These are phyloP conservation scores for Cylindrotheca closterium DNA, from an alignment of 108 stramenopile genomes.

Conservation along the genomic window DNA sequence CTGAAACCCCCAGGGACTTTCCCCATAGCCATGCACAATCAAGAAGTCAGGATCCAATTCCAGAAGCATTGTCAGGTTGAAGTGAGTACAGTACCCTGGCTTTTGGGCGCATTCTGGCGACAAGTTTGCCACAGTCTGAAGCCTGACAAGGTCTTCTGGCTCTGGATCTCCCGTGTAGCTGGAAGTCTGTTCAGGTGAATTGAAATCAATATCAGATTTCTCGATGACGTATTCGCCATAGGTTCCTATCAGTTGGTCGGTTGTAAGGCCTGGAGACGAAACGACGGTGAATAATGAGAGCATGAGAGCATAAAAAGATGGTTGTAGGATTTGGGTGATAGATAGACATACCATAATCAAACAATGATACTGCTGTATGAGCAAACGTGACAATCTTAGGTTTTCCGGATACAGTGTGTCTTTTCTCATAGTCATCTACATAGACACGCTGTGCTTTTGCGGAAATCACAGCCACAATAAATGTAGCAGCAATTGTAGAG, in stretches of 20 bases:
- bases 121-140: neutral
- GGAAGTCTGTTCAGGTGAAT: neutral
- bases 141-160: conserved; percentile 5
- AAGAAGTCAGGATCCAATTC: conserved; percentile 7
- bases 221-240: conserved; percentile 12
- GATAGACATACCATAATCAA: conserved; percentile 3
- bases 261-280: conserved; percentile 5
- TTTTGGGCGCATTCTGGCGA: conserved; percentile 1
- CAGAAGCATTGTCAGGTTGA: neutral
- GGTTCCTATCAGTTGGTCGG: conserved; percentile 18
- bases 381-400: conserved; percentile 13
- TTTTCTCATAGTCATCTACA: too few species aligned
- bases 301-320: neutral
- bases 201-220: conserved; percentile 15
- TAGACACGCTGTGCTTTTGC: too few species aligned
- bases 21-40: neutral
- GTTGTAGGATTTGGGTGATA: neutral
- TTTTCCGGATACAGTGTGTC: too few species aligned
- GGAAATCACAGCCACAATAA: too few species aligned
- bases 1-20: conserved; percentile 1
- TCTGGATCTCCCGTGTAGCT: conserved; percentile 2
- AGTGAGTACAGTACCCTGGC: conserved; percentile 6
- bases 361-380: conserved; percentile 9
- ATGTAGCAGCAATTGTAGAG: too few species aligned
- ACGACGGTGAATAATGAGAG: neutral